Evolutionary conservation across 2,329 filamentous ascomycete species (phyloP), one percentile per base, ranked within the genome.

Genomic region (Talaromyces sp.): DNA sequence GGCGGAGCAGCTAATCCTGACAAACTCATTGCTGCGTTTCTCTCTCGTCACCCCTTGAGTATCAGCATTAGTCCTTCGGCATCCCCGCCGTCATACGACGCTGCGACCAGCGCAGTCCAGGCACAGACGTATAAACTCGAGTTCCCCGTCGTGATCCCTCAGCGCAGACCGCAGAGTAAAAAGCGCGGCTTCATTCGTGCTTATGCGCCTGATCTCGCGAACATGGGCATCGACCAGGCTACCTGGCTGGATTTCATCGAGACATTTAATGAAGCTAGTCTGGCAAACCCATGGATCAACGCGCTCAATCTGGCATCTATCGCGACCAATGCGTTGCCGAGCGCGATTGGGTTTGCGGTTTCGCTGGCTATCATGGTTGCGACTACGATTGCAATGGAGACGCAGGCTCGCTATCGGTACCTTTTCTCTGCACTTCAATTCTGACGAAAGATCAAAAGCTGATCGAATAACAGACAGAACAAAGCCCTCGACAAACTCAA

Each of bases 401-500:
- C 31, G 11, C 63, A 64, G 23, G 14, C 18, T 72, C 75, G 67
- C 73, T 59, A 64, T 39, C 52, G 57, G 61, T 63, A 40, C 14
- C 44, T 3, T 28, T n/a, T 5, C 9, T 16, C 5, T 9, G 0
- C 40, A 3, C 5, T 18, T 31, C 12, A n/a, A n/a, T n/a, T 2
- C 12, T 7, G n/a, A 23, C 3, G 3, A 7, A 33, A 23, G 18
- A 21, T 11, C 1, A 5, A 12, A 46, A 7, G 14, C 39, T 62
- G 28, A 62, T 16, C 28, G 9, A 54, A 7, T 18, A 23, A 48
- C 12, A 63, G 77, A 46, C 78, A 81, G 0, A 86, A 86, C 67
- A 73, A 69, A 0, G 87, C 84, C 68, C 77, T 88, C 16, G 80
- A 86, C 66, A 72, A 76, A 39, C 78, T 85, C 67, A 88, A 87